Conservation (phyloP, 2,329 filamentous ascomycete species). For the Fusarium aywerte region DNA sequence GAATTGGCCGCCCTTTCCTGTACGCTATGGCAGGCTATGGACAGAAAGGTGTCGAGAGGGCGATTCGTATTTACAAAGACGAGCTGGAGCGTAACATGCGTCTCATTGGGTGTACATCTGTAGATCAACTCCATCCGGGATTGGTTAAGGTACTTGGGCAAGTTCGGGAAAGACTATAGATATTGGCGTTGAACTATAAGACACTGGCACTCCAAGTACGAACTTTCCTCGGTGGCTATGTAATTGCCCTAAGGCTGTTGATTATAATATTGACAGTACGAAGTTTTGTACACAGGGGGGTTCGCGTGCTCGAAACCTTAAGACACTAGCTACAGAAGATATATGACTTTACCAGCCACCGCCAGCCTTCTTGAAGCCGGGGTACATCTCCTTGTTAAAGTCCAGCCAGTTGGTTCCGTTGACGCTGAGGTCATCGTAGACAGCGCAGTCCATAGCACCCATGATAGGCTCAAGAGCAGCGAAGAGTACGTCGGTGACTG, state of each 20-base stretch:
- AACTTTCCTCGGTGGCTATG: accelerated
- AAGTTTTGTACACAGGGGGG: conserved; percentile 5
- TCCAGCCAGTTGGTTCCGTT: conserved; percentile 39
- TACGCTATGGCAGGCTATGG: conserved; percentile 96
- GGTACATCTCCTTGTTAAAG: conserved; percentile 34
- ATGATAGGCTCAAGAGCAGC: conserved; percentile 37
- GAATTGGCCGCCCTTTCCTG: conserved; percentile 91
- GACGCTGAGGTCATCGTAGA: conserved; percentile 33
- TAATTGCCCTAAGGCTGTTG: neutral
- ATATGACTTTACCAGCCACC: conserved; percentile 22
- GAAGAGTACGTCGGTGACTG: conserved; percentile 29
- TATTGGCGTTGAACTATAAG: neutral
- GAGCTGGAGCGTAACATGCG: conserved; percentile 99
- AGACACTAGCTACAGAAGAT: neutral
- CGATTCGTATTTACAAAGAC: conserved; percentile 90
- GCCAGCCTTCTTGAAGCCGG: conserved; percentile 41
- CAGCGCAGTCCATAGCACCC: conserved; percentile 28
- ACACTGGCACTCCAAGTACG: too few relatives aligned
- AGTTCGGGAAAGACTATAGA: neutral
- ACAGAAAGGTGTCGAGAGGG: conserved; percentile 84
- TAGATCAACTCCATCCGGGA: conserved; percentile 70
- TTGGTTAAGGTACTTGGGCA: neutral
- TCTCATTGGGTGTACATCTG: conserved; percentile 78
- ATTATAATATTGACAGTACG: neutral
- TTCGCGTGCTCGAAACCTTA: neutral